A percentile compares a stretch with the other conserved stretches of the same genome.
These are phyloP conservation scores for Dictyophora rubrovolvata DNA, from an alignment of 768 basidiomycete genomes.

Conservation along the genomic window DNA sequence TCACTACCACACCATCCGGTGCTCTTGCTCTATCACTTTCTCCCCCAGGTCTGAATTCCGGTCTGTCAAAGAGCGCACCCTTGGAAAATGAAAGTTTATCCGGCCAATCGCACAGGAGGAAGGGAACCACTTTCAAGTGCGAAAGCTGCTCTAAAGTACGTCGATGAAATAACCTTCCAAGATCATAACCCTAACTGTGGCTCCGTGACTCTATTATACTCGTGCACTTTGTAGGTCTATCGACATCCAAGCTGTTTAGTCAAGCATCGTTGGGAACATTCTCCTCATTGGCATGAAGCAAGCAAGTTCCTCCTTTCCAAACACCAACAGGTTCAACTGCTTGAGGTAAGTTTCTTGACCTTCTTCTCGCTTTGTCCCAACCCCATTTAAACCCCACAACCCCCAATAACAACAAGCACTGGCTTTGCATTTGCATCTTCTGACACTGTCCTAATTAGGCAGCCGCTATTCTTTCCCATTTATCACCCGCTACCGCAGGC, in stretches of 20 bases:
- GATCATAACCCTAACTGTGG: too few relatives aligned
- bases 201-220: slow-evolving; percentile 10
- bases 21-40: slow-evolving; percentile 3
- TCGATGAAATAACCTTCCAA: not conserved
- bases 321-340: slow-evolving; percentile 93
- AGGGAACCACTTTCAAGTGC: slow-evolving; percentile 81
- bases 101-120: slow-evolving; percentile 45
- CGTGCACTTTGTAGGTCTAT: slow-evolving; percentile 45
- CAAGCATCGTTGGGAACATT: slow-evolving; percentile 98
- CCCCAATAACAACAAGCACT: not conserved
- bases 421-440: not conserved
- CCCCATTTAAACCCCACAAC: not conserved
- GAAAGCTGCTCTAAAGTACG: slow-evolving; percentile 90
- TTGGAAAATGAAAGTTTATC: slow-evolving; percentile 18
- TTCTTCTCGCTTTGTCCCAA: not conserved
- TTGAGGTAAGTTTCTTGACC: slow-evolving; percentile 53
- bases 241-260: slow-evolving; percentile 91
- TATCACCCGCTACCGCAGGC: slow-evolving; percentile 51
- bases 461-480: slow-evolving; percentile 87
- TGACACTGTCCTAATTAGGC: slow-evolving; percentile 37
- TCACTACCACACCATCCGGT: not conserved
- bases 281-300: slow-evolving; percentile 91
- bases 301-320: slow-evolving; percentile 86
- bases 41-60: slow-evolving; percentile 2
- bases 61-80: slow-evolving; percentile 7